phyloP scores from a whole-genome alignment of 345 rosid species.

The Populus pruinosa region DNA sequence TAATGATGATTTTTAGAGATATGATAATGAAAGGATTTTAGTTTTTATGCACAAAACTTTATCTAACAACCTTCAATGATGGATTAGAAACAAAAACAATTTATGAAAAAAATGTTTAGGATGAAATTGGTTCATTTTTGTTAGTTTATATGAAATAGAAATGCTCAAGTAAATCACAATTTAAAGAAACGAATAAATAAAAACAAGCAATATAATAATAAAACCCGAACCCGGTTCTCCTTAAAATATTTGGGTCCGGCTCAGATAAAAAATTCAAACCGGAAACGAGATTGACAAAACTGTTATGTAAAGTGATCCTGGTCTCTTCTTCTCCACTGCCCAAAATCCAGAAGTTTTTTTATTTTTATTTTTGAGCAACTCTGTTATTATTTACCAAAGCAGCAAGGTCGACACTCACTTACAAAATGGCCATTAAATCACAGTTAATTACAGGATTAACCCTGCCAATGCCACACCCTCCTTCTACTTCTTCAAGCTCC shows the following conservation, averaged over 20 bases:
- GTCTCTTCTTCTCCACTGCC: not conserved
- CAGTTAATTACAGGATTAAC: slow-evolving; percentile 42
- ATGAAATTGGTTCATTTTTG: too few relatives aligned
- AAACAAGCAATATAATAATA: too few relatives aligned
- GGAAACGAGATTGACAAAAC: not conserved
- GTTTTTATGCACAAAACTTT: too few relatives aligned
- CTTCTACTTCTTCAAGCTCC: slow-evolving; percentile 34
- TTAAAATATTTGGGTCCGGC: not conserved
- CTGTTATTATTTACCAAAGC: not conserved
- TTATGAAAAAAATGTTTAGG: too few relatives aligned
- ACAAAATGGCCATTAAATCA: slow-evolving; percentile 27
- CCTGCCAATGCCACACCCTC: slow-evolving; percentile 27
- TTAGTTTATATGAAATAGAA: too few relatives aligned
- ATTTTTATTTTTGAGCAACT: not conserved
- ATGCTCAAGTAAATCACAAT: too few relatives aligned
- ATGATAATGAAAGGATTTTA: too few relatives aligned
- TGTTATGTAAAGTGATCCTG: not conserved
- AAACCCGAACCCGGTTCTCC: not conserved
- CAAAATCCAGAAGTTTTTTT: not conserved
- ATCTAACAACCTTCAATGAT: too few relatives aligned
- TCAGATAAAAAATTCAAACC: not conserved
- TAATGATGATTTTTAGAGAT: too few relatives aligned
- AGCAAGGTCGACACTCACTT: not conserved
- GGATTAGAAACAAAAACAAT: too few relatives aligned
- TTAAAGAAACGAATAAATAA: too few relatives aligned